Base-by-base conservation (phyloP, 768 basidiomycete species). In the Kockovaella imperatae region DNA sequence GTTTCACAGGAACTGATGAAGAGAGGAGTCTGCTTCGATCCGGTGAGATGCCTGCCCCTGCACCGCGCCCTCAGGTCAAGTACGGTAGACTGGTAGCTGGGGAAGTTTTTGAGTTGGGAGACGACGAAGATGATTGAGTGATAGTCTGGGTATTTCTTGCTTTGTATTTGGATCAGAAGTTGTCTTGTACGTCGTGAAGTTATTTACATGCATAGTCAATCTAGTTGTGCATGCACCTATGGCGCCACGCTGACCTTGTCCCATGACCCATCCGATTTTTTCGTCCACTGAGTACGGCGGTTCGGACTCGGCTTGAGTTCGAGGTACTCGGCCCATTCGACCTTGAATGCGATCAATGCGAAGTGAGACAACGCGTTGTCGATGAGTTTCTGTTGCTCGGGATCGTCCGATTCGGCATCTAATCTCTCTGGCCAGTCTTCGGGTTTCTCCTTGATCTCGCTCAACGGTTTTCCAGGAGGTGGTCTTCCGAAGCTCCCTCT, bases 261-360 rank as follows among this genome's bases (percentile, higher is more conserved):
- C 64, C 64, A 67, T 23, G 45, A 30, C 3, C 58, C 62, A 30
- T 59, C 56, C 15, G n/a, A 30, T 39, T 59, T 40, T 36, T 44
- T 50, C 3, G 29, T 59, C 62, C 62, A 70, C 17, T 64, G 65
- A 1, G 59, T 63, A 11, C 64, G 40, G 24, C 48, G 45, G 47
- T 70, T 70, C 4, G 69, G 69, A 13, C 56, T 49, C 11, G 56
- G 51, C 38, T 67, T 68, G 29, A 70, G 60, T 40, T 70, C 64
- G 42, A 70, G 55, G 26, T 50, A 53, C 39, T 70, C 69, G 31
- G 63, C 56, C 8, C 45, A 51, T 4, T 52, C 39, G 4, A 61
- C 53, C 4, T 46, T 42, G 50, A 70, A 62, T 18, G 61, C 62
- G 20, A 70, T 45, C 25, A 70, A 55, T 2, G 67, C 56, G 43